Evolutionary conservation across 1,284 basidiomycete species (phyloP), one percentile per base, ranked within the genome.

Genomic region (Ceratobasidium sp.): DNA sequence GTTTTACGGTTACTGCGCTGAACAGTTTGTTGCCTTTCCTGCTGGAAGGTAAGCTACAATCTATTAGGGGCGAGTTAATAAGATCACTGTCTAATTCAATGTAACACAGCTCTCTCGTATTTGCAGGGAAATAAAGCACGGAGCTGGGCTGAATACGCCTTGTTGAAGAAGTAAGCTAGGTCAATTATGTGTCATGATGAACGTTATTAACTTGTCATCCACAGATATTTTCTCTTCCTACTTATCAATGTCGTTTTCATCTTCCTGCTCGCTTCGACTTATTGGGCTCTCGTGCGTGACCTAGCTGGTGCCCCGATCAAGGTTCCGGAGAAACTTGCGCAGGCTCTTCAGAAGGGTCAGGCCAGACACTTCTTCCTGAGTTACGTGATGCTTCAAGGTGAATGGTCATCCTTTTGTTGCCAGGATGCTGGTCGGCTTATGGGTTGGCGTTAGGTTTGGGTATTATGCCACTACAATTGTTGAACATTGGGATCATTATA

Each of bases 181-280:
- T 38, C 35, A 38, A 5, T 38, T 4, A 5, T 38, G 11, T 5
- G 35, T 38, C 2, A 6, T 21, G 14, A 23, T 14, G 28, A 44
- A 73, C 61, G 7, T 43, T 21, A 54, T 49, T 49, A 14, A 66
- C 26, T 71, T 14, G 41, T 57, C 16, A 23, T 47, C 43, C 47
- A 59, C 77, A 96, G 94, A 86, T 96, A 98, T 80, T 95, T 98
- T 79, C 85, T 99, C 54, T 98, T 98, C 84, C 86, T 99, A 0
- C 86, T 99, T 73, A 86, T 96, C 80, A 96, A 96, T 76, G 96
- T 98, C 52, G 91, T 99, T 38, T 98, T 98, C 82, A 95, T 98
- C 76, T 98, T 98, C 84, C 87, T 98, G 13, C 84, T 97, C 55
- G 93, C 94, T 0, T 92, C 90, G 59, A 96, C 95, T 0, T 96